Base-by-base conservation (phyloP, 1,284 basidiomycete species). In the Xanthoconium separans region DNA sequence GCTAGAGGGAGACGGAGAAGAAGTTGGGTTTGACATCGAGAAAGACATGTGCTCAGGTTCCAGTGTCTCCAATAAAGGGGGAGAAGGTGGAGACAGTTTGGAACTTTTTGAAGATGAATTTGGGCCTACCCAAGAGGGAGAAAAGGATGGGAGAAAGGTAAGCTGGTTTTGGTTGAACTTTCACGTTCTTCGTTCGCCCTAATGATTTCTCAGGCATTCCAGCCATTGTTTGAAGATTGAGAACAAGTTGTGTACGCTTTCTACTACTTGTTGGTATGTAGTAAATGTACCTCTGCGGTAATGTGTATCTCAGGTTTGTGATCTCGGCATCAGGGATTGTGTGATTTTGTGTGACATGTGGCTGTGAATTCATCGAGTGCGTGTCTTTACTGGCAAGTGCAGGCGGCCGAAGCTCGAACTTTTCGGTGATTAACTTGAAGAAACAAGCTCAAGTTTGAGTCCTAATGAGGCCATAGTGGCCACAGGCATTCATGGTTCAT, bases 221-320 rank as follows among this genome's bases (percentile, higher is more conserved):
- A 76, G 58, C 85, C 86, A 36, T 66, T 88, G 24, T 88, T 88
- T 60, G 82, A 86, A 56, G 86, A 88, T 62, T 88, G 65, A 75
- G 22, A 30, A 24, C 8, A 20, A 24, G 11, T 24, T 30, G n/a
- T 33, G 40, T 43, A 33, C 36, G 42, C 43, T 15, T 2, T 18
- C 34, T 51, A 18, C n/a, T 43, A 33, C 30, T 10, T 15, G 30
- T 31, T 46, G 45, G 44, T 34, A 37, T 27, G 33, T 22, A 42
- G 30, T 31, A 43, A 30, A 37, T 22, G 37, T 22, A 42, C 11
- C 12, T 33, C 29, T 18, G 22, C 18, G 18, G 18, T 18, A 18
- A 18, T 18, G 18, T 18, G 18, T 18, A 18, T 18, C 18, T 18
- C 18, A 18, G 18, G 18, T 18, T 18, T 18, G 18, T 18, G 18